Evolutionary conservation across 225 moss, liverwort and hornwort genomes (phyloP).

Genomic region (Ulota crispa): DNA sequence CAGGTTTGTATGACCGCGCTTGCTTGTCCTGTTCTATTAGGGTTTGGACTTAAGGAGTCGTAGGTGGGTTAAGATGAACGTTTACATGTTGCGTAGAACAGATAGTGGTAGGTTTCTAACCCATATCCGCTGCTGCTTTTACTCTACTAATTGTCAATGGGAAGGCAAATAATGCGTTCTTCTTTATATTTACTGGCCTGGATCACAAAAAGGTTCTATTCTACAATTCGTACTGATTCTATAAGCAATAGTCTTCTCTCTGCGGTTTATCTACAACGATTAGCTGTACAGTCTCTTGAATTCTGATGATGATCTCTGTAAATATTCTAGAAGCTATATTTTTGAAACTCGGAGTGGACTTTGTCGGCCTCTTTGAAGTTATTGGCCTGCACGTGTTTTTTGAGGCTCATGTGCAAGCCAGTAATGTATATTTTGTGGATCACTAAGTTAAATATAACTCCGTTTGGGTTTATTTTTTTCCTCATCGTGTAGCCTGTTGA

Average conservation of each 20-base stretch:
- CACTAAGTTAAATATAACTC: neutral
- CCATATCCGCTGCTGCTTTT: constrained; percentile 48
- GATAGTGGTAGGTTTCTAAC: constrained; percentile 64
- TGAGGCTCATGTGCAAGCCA: neutral
- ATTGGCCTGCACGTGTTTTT: neutral
- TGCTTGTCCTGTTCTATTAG: neutral
- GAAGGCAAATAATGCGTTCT: constrained; percentile 36
- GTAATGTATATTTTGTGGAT: neutral
- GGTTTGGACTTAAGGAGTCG: neutral
- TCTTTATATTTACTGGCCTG: neutral
- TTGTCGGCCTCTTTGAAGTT: neutral
- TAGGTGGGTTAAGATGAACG: neutral
- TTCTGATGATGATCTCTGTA: neutral
- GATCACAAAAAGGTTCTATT: neutral
- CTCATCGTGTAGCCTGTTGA: neutral
- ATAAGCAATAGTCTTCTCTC: neutral
- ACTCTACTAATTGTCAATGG: constrained; percentile 53
- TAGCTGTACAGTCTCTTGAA: neutral
- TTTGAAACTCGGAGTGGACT: neutral
- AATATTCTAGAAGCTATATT: neutral
- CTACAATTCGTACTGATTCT: neutral
- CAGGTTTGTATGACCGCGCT: neutral
- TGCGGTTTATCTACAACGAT: neutral
- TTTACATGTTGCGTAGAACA: constrained; percentile 20
- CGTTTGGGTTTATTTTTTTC: neutral